Base-by-base conservation (phyloP, 352 stramenopile genomes). In the Globisporangium recalcitrans region DNA sequence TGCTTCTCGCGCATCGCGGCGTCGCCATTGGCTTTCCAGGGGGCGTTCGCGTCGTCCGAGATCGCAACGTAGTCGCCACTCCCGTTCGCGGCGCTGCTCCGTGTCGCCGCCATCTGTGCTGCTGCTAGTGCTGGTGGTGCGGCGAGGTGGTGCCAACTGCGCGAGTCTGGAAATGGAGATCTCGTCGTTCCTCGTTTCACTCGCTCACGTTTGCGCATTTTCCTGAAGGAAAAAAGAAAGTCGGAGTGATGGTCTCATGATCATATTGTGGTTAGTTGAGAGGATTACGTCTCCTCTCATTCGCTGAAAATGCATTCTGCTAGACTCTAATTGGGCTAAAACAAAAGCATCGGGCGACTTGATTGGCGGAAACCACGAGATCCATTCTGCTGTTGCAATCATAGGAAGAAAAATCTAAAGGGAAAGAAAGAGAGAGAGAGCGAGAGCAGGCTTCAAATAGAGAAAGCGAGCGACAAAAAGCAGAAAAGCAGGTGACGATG, bases 11-110 rank as follows among this genome's bases (percentile, higher is more conserved):
- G 32, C 29, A 46, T 60, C 31, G 27, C 49, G 29, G 32, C 40
- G 31, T 55, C 38, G 9, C 19, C 42, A 19, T 19, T 42, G 16
- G 6, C 21, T 6, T 7, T 31, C n/a, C 22, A 46, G 0, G 44
- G 24, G 5, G 48, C 24, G 16, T 32, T 22, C 6, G 52, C 31
- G n/a, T 29, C 65, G 34, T 68, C 54, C 38, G 58, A 53, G 31
- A 70, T 38, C 38, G 67, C 40, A 40, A 59, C 7, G 58, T 68
- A 73, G 42, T 52, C 62, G 22, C 52, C 59, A 53, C 56, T 65
- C 22, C 22, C 27, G 44, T 44, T 48, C 13, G 32, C 19, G 3
- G 14, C 4, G 24, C 24, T 52, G 9, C 21, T 49, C 38, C 27
- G 24, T 21, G 24, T 61, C 55, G 8, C 11, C 16, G 4, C 27